phyloP scores from a whole-genome alignment of 2,329 filamentous ascomycete species.

The Pestalotiopsis sp. region DNA sequence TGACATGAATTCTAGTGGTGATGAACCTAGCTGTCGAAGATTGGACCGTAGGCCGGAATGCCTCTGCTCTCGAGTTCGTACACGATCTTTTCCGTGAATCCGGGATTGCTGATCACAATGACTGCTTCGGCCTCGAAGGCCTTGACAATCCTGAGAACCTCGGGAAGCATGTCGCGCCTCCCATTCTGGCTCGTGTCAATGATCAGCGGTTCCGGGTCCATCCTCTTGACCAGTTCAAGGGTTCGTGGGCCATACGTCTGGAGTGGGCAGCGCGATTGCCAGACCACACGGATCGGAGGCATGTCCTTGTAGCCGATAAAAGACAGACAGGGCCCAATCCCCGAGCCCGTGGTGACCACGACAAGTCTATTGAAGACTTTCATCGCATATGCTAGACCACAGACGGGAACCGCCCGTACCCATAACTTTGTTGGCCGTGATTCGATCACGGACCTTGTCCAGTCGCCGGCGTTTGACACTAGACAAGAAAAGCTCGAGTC shows the following conservation, averaged over 20 bases:
- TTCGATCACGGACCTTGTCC: constrained; percentile 66
- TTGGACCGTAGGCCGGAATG: constrained; percentile 69
- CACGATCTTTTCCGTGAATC: constrained; percentile 68
- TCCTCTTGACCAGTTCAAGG: neutral
- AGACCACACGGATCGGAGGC: constrained; percentile 61
- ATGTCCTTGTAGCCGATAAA: constrained; percentile 54
- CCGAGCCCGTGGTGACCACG: constrained; percentile 71
- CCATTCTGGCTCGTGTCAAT: constrained; percentile 64
- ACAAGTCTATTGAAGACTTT: constrained; percentile 65
- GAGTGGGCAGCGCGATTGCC: constrained; percentile 64
- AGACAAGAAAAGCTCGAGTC: constrained; percentile 61
- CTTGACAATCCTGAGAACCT: constrained; percentile 55
- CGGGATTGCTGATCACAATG: constrained; percentile 72
- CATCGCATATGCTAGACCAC: constrained; percentile 68
- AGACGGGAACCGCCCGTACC: constrained; percentile 68
- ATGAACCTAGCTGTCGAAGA: constrained; percentile 58
- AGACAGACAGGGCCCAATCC: constrained; percentile 70
- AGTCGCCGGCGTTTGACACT: constrained; percentile 76
- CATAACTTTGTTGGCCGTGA: constrained; percentile 61
- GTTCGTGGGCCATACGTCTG: constrained; percentile 56
- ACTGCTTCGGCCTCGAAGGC: constrained; percentile 66
- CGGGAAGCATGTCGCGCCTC: constrained; percentile 42
- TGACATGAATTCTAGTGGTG: neutral
- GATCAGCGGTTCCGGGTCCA: constrained; percentile 64
- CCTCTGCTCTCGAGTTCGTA: constrained; percentile 68